A percentile compares a stretch with the other conserved stretches of the same genome.
phyloP scores from a whole-genome alignment of 352 stramenopile species.

The Pythium dissimile region DNA sequence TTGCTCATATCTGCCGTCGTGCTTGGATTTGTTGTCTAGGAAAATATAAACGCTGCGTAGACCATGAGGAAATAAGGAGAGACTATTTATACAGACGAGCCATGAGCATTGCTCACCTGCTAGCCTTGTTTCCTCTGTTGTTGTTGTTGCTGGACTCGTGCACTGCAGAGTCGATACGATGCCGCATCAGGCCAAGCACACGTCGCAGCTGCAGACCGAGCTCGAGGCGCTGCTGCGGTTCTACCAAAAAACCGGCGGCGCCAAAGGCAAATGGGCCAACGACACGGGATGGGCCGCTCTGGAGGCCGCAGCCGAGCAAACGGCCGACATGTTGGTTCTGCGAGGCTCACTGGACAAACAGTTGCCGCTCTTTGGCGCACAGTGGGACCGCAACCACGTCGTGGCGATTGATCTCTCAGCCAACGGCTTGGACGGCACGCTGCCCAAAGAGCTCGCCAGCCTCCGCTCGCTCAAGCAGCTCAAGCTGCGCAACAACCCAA shows the following conservation, averaged over 20 bases:
- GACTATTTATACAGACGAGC: not conserved
- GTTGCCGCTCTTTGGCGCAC: slow-evolving; percentile 39
- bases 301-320: slow-evolving; percentile 14
- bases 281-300: slow-evolving; percentile 40
- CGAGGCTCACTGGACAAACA: slow-evolving; percentile 30
- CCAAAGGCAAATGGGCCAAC: slow-evolving; percentile 28
- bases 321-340: slow-evolving; percentile 19
- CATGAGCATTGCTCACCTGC: not conserved
- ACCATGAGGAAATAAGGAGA: no score
- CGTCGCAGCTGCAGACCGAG: slow-evolving; percentile 38
- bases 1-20: no score
- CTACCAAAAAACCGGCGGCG: slow-evolving; percentile 39
- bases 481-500: slow-evolving; percentile 55
- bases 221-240: slow-evolving; percentile 39
- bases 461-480: slow-evolving; percentile 47
- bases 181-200: no score
- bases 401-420: slow-evolving; percentile 45
- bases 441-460: slow-evolving; percentile 39
- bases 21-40: no score
- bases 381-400: slow-evolving; percentile 62
- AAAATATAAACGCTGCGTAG: no score
- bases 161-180: no score
- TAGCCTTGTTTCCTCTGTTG: no score
- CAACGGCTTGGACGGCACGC: slow-evolving; percentile 43
- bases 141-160: no score